These are phyloP conservation scores for Amanita rimosa DNA, from an alignment of 768 basidiomycete species.

Conservation along the genomic window DNA sequence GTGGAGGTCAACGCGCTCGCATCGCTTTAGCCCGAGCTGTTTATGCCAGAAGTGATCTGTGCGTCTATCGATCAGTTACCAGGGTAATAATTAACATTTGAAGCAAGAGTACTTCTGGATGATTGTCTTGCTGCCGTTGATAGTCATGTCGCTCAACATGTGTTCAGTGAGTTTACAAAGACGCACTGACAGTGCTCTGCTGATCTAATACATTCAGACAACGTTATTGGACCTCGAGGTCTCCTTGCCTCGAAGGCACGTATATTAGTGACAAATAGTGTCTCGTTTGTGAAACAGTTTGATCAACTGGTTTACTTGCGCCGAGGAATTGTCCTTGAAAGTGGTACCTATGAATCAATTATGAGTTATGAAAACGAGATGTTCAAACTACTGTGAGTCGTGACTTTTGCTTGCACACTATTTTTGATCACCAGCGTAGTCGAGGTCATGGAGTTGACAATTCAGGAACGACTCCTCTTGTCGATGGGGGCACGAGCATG, in stretches of 20 bases:
- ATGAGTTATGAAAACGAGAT: slow-evolving; percentile 53
- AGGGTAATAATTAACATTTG: neutral
- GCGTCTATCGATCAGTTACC: slow-evolving; percentile 12
- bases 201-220: slow-evolving; percentile 31
- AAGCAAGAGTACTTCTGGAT: slow-evolving; percentile 63
- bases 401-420: too few relatives aligned
- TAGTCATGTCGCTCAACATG: slow-evolving; percentile 79
- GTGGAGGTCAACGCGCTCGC: slow-evolving; percentile 79
- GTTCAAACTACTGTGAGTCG: slow-evolving; percentile 61
- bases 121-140: slow-evolving; percentile 85
- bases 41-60: slow-evolving; percentile 87
- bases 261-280: slow-evolving; percentile 78
- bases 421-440: slow-evolving; percentile 7
- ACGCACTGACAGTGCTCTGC: neutral
- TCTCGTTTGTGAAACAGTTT: slow-evolving; percentile 73
- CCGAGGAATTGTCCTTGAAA: slow-evolving; percentile 74
- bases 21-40: slow-evolving; percentile 81
- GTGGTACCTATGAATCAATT: slow-evolving; percentile 51
- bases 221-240: slow-evolving; percentile 80
- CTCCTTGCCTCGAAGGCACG: slow-evolving; percentile 75
- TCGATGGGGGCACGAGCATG: slow-evolving; percentile 23
- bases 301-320: slow-evolving; percentile 69
- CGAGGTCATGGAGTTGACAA: slow-evolving; percentile 32
- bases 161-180: slow-evolving; percentile 50
- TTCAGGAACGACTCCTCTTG: slow-evolving; percentile 44